Percentiles rank a stretch among this genome's conserved stretches.
Evolutionary conservation across 352 stramenopile genomes (phyloP).

Genomic region (Plasmopara halstedii): DNA sequence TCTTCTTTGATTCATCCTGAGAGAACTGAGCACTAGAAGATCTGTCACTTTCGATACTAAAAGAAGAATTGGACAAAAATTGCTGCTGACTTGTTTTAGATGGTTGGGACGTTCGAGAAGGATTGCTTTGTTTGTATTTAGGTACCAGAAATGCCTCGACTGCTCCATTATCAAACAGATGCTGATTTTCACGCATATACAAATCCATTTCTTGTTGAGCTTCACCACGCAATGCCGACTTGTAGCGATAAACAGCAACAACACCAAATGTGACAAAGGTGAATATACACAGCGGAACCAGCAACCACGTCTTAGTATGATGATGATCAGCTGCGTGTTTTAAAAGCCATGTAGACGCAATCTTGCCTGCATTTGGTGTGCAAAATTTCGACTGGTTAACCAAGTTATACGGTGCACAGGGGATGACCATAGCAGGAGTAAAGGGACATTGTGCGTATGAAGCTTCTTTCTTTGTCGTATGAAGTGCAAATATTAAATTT

Average conservation of each 20-base stretch:
- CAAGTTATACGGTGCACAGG: slow-evolving; percentile 37
- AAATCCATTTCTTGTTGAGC: slow-evolving; percentile 20
- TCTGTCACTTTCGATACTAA: no score
- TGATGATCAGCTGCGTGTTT: slow-evolving; percentile 47
- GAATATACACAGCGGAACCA: slow-evolving; percentile 48
- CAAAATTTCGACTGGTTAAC: slow-evolving; percentile 37
- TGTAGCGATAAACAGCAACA: slow-evolving; percentile 42
- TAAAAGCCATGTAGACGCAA: slow-evolving; percentile 41
- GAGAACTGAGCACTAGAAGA: no score
- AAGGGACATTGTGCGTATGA: slow-evolving; percentile 39
- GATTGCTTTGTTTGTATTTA: slow-evolving; percentile 9
- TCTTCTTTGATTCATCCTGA: slow-evolving; percentile 6
- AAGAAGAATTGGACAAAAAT: no score
- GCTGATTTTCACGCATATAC: slow-evolving; percentile 29
- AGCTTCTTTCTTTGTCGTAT: slow-evolving; percentile 31
- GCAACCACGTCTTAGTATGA: slow-evolving; percentile 46
- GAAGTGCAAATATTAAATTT: slow-evolving; percentile 54
- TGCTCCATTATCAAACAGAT: slow-evolving; percentile 37
- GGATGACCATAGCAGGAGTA: slow-evolving; percentile 48
- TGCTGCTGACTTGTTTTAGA: no score
- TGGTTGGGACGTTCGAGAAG: neutral
- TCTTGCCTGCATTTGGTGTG: slow-evolving; percentile 20
- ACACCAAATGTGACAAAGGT: slow-evolving; percentile 40
- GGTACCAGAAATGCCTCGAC: slow-evolving; percentile 40
- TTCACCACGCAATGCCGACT: slow-evolving; percentile 33